Percentiles rank a stretch among this genome's conserved stretches.
phyloP scores from a whole-genome alignment of 1,284 basidiomycete species.

The Cutaneotrichosporon daszewskae region DNA sequence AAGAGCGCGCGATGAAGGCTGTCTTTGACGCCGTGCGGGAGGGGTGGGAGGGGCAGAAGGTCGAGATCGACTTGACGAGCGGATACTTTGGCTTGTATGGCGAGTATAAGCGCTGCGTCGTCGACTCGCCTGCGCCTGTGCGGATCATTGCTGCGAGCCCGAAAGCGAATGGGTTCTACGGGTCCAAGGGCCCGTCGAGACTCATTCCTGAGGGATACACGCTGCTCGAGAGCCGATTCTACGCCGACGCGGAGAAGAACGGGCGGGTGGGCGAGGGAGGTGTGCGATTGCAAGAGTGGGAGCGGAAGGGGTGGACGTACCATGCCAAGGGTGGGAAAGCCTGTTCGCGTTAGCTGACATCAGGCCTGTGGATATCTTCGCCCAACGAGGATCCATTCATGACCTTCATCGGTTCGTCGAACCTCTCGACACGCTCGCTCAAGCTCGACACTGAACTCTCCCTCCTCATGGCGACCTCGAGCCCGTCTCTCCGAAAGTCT shows the following conservation, averaged over 20 bases:
- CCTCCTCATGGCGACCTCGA: conserved; percentile 71
- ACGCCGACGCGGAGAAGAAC: conserved; percentile 58
- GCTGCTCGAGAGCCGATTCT: conserved; percentile 75
- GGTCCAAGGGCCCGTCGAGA: conserved; percentile 79
- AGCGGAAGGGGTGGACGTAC: conserved; percentile 90
- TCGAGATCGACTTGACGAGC: conserved; percentile 65
- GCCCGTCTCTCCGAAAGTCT: conserved; percentile 42
- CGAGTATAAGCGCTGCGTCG: conserved; percentile 70
- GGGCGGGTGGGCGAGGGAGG: conserved; percentile 50
- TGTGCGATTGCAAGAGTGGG: conserved; percentile 80
- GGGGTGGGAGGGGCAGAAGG: conserved; percentile 6
- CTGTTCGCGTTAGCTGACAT: too few relatives aligned
- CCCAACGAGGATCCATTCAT: conserved; percentile 55
- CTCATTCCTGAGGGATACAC: conserved; percentile 96
- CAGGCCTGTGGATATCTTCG: conserved; percentile 91
- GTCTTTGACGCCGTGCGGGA: conserved; percentile 36
- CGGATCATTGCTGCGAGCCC: conserved; percentile 70
- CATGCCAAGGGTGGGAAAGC: conserved; percentile 99
- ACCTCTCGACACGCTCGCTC: conserved; percentile 86
- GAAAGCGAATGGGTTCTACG: conserved; percentile 92
- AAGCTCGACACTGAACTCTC: conserved; percentile 90
- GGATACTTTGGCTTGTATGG: conserved; percentile 90
- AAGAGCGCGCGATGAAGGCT: conserved; percentile 59
- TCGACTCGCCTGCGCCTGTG: conserved; percentile 58
- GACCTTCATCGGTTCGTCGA: conserved; percentile 91